Evolutionary conservation across 2,329 filamentous ascomycete genomes (phyloP).

Genomic region (Phialocephala subalpina): DNA sequence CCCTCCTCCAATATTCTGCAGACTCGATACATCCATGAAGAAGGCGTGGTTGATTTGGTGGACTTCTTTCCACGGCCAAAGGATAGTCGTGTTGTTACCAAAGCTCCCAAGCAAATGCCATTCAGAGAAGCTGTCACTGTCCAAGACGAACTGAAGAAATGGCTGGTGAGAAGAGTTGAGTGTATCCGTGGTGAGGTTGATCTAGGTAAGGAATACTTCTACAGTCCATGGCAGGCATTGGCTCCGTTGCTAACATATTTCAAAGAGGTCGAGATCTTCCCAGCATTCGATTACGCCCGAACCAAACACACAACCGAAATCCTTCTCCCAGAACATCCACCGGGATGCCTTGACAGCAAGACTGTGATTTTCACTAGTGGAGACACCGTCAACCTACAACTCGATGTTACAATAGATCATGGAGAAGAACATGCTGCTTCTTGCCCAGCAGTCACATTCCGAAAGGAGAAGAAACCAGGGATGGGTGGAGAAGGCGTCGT

Average conservation of each 20-base stretch:
- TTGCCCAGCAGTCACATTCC: conserved; percentile 63
- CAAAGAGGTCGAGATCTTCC: conserved; percentile 73
- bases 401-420: conserved; percentile 72
- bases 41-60: conserved; percentile 75
- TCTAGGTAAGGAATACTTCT: conserved; percentile 53
- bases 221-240: neutral
- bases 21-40: conserved; percentile 79
- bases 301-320: conserved; percentile 68
- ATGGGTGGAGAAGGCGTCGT: conserved; percentile 70
- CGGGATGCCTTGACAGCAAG: conserved; percentile 57
- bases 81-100: conserved; percentile 59
- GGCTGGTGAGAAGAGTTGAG: conserved; percentile 75
- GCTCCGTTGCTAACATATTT: neutral
- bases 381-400: conserved; percentile 66
- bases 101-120: conserved; percentile 56
- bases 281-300: conserved; percentile 74
- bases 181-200: conserved; percentile 74
- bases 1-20: conserved; percentile 79
- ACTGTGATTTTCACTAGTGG: conserved; percentile 69
- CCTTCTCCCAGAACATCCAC: conserved; percentile 51
- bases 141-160: conserved; percentile 71
- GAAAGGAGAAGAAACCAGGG: conserved; percentile 57
- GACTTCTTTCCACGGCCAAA: conserved; percentile 81
- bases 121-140: conserved; percentile 62
- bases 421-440: conserved; percentile 56